phyloP scores from a whole-genome alignment of 2,329 filamentous ascomycete genomes.

The Cercospora zeina region DNA sequence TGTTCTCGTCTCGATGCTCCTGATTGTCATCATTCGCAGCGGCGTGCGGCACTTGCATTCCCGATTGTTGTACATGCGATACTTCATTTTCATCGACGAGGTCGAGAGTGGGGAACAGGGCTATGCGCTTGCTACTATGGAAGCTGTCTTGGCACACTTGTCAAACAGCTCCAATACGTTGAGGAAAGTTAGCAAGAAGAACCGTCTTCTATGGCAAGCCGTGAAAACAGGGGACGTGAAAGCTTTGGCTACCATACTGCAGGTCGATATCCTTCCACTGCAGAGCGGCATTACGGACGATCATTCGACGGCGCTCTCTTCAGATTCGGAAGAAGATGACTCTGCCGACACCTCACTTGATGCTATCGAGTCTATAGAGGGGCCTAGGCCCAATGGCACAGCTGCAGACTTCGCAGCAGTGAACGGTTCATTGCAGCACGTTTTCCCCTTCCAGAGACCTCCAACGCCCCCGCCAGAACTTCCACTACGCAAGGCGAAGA shows the following conservation, averaged over 20 bases:
- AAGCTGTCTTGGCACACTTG: slow-evolving; percentile 88
- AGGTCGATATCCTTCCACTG: slow-evolving; percentile 52
- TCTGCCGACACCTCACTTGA: slow-evolving; percentile 15
- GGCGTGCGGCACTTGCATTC: slow-evolving; percentile 86
- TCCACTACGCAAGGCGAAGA: slow-evolving; percentile 63
- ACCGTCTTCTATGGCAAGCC: slow-evolving; percentile 85
- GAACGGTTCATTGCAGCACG: slow-evolving; percentile 66
- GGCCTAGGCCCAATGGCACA: background rate
- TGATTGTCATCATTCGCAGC: slow-evolving; percentile 89
- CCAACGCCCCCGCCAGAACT: slow-evolving; percentile 49
- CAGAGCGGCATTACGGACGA: slow-evolving; percentile 26
- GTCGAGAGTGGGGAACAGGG: slow-evolving; percentile 95
- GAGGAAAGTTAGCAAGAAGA: slow-evolving; percentile 79
- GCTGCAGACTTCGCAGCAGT: slow-evolving; percentile 37
- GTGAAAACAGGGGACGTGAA: slow-evolving; percentile 73
- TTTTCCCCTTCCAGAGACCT: slow-evolving; percentile 83
- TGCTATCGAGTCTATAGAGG: background rate
- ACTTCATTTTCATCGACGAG: slow-evolving; percentile 97
- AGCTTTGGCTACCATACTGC: slow-evolving; percentile 75
- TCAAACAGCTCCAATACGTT: slow-evolving; percentile 77
- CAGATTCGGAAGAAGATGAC: slow-evolving; percentile 28
- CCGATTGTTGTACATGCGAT: slow-evolving; percentile 87
- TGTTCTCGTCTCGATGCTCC: slow-evolving; percentile 83
- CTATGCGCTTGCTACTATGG: slow-evolving; percentile 92
- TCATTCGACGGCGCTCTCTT: slow-evolving; percentile 25